Conservation (phyloP, 495 filamentous ascomycete species). For the Aspergillus cristatus region DNA sequence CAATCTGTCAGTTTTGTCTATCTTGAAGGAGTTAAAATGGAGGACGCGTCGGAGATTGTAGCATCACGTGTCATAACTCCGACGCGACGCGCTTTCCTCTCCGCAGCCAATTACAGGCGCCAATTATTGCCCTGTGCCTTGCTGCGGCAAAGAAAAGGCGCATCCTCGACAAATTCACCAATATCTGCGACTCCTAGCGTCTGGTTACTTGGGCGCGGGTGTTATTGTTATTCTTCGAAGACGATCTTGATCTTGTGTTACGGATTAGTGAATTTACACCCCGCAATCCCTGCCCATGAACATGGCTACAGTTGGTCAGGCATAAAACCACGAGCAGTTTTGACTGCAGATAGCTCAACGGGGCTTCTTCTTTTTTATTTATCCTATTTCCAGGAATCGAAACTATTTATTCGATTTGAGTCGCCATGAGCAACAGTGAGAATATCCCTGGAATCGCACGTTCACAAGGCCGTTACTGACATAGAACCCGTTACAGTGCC, state of each 20-base stretch:
- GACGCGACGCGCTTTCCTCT: conserved; percentile 24
- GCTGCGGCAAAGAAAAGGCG: conserved; percentile 1
- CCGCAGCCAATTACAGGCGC: conserved; percentile 17
- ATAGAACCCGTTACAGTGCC: conserved; percentile 19
- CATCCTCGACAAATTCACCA: too few relatives aligned
- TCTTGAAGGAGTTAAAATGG: conserved; percentile 1
- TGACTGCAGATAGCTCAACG: background rate
- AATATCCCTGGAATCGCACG: background rate
- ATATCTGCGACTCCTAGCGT: too few relatives aligned
- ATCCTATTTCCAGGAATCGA: too few relatives aligned
- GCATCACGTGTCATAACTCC: too few relatives aligned
- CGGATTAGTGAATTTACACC: too few relatives aligned
- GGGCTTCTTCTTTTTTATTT: background rate
- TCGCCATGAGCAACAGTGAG: conserved; percentile 19
- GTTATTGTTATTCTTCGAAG: too few relatives aligned
- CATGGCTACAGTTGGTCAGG: conserved; percentile 1
- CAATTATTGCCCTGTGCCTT: conserved; percentile 4
- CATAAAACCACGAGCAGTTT: background rate
- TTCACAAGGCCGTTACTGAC: conserved; percentile 1
- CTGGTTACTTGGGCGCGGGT: too few relatives aligned
- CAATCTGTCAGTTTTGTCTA: background rate
- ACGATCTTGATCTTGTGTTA: too few relatives aligned
- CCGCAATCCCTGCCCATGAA: background rate
- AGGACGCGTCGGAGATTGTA: conserved; percentile 11
- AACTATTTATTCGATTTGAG: too few relatives aligned